Base-by-base conservation (phyloP, 768 basidiomycete species). In the Rhizopogon salebrosus region DNA sequence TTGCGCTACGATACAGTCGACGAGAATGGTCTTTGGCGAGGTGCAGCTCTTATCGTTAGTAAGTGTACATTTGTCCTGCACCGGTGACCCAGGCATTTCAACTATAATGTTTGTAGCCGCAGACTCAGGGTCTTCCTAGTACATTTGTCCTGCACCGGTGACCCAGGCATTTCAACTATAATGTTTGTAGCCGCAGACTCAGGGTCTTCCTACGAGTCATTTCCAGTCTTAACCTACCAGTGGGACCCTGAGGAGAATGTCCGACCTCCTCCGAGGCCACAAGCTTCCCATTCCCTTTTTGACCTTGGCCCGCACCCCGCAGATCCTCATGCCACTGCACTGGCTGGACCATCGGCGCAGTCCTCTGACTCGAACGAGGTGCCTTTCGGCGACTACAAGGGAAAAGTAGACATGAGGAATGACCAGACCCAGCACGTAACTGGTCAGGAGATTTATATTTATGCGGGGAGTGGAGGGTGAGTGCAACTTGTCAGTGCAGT, bases 1-100 rank as follows among this genome's bases (percentile, higher is more conserved):
- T 70, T 98, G 55, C 84, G 89, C 38, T 98, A 92, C 62, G 94
- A 98, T 64, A 98, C 93, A 0, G 80, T 90, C 23, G 85, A 90
- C 58, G 74, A 83, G 55, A 73, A 80, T 22, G 82, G 84, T 16
- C 72, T 93, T 34, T 99, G 93, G 92, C 79, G 85, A 56, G 95
- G 94, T 6, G 90, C 88, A 11, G 91, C 84, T 10, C 71, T 99
- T 69, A 78, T 98, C 52, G 92, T 98, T 58, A 92, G 87, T 89
- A 57, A 70, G 87, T 87, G 48, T 39, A 7, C 24, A 20, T 11
- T 26, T 41, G 26, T 18, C n/a, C n/a, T n/a, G n/a, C 13, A 22
- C n/a, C 18, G 18, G 11, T 51, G 24, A 34, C 23, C 24, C 8
- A 20, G 11, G n/a, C 40, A 10, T 26, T 29, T 36, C 8, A 42